phyloP scores from a whole-genome alignment of 345 rosid genomes.

The Camelina laxa region DNA sequence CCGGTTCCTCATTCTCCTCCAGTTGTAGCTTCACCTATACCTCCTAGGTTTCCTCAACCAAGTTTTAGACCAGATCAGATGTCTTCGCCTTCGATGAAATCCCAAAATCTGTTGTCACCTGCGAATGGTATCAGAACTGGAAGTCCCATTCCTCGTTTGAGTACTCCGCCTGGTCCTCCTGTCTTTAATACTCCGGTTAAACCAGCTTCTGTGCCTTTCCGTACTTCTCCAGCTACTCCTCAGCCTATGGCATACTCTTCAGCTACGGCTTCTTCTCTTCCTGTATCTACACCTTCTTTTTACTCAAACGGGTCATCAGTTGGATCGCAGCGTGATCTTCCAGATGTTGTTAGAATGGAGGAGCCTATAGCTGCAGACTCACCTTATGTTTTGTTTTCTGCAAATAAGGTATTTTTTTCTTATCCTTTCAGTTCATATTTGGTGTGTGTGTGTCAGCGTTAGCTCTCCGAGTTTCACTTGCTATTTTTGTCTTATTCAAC shows the following conservation, averaged over 20 bases:
- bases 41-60: constrained; percentile 73
- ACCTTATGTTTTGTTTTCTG: constrained; percentile 74
- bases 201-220: constrained; percentile 95
- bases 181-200: constrained; percentile 85
- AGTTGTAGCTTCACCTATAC: constrained; percentile 50
- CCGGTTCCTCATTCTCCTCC: constrained; percentile 54
- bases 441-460: neutral
- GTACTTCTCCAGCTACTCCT: constrained; percentile 87
- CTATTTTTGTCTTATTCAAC: constrained; percentile 7
- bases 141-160: constrained; percentile 72
- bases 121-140: constrained; percentile 71
- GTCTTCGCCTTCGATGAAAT: constrained; percentile 58
- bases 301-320: constrained; percentile 72
- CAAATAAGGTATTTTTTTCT: constrained; percentile 65
- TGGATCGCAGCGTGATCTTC: constrained; percentile 59
- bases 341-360: constrained; percentile 55
- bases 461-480: neutral
- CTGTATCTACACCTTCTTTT: constrained; percentile 78
- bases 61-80: constrained; percentile 63
- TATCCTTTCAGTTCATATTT: constrained; percentile 23
- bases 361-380: constrained; percentile 57
- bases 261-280: constrained; percentile 61
- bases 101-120: constrained; percentile 60
- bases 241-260: constrained; percentile 88
- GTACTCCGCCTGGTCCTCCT: constrained; percentile 96